Evolutionary conservation across 2,329 filamentous ascomycete species (phyloP), one percentile per base, ranked within the genome.

Genomic region (Pseudogymnoascus sp.): DNA sequence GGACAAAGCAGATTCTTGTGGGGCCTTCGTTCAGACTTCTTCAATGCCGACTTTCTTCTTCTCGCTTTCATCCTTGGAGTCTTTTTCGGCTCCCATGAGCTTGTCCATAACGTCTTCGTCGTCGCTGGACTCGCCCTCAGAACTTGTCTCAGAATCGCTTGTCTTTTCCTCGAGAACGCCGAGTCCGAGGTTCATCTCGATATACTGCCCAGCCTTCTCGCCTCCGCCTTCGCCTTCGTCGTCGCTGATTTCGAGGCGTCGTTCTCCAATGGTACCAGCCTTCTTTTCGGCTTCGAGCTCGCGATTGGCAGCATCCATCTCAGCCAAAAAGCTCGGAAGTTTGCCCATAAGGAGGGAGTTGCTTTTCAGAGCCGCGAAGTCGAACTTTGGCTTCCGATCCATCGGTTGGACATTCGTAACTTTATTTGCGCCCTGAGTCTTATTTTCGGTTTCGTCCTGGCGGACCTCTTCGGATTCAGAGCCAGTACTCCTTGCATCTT

Each of bases 251-350:
- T 64, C 63, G 12, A 63, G 38, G n/a, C 39, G 31, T 35, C 61
- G 41, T 5, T 63, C 39, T 5, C 31, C 49, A 14, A 52, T 38
- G 10, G 62, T 65, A 5, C 68, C 68, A 1, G 61, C 38, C 16
- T 58, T 52, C 6, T 62, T 61, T 26, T 66, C 66, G 35, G 52
- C 61, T 26, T 59, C 61, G 3, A 69, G 63, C 41, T 64, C 61
- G 10, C 63, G 63, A 59, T 69, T 69, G 7, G 67, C 65, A 39
- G 64, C 64, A 49, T 65, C 65, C 65, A 69, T 66, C 26, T 60
- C 26, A 23, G 62, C 52, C 12, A 69, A 61, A 38, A 69, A 69
- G 6, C 52, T 64, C 3, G 64, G 61, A 16, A 69, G 55, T 39
- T 38, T 60, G 26, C 23, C 23, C 11, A 49, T 16, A 26, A 60